A percentile compares a stretch with the other conserved stretches of the same genome.
Conservation (phyloP, 768 basidiomycete species). For the Rhizopogon roseolus region DNA sequence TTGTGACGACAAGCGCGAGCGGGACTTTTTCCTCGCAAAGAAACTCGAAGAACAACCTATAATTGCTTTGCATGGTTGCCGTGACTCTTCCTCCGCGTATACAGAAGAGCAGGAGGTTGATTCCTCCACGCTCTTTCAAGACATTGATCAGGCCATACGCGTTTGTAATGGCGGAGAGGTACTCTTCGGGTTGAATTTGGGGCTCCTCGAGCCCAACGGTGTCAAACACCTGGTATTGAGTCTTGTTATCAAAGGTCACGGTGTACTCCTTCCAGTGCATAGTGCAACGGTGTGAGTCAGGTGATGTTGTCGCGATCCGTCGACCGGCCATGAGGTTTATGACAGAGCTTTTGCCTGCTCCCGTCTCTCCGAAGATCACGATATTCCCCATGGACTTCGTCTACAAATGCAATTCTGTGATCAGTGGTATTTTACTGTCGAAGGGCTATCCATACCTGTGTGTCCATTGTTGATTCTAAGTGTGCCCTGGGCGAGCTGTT, state of each 20-base stretch:
- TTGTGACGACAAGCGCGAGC: conserved; percentile 30
- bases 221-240: conserved; percentile 25
- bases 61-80: conserved; percentile 33
- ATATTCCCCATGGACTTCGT: conserved; percentile 23
- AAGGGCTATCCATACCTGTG: neutral
- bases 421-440: neutral
- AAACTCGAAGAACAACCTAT: conserved; percentile 36
- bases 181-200: conserved; percentile 18
- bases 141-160: conserved; percentile 28
- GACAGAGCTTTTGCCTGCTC: conserved; percentile 31
- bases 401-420: too few relatives aligned
- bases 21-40: conserved; percentile 32
- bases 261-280: conserved; percentile 26
- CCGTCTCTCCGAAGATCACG: conserved; percentile 41
- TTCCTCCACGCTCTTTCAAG: conserved; percentile 25
- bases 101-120: conserved; percentile 37
- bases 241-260: conserved; percentile 12
- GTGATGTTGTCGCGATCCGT: conserved; percentile 17
- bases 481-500: neutral
- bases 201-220: conserved; percentile 32
- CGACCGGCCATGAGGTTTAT: conserved; percentile 28
- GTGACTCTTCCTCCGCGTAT: conserved; percentile 38
- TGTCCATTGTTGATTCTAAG: neutral
- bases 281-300: conserved; percentile 32
- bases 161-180: conserved; percentile 26